Percentiles rank a stretch among this genome's conserved stretches.
Conservation (phyloP, 164 flowering plant genomes). For the Vitis cinerea region DNA sequence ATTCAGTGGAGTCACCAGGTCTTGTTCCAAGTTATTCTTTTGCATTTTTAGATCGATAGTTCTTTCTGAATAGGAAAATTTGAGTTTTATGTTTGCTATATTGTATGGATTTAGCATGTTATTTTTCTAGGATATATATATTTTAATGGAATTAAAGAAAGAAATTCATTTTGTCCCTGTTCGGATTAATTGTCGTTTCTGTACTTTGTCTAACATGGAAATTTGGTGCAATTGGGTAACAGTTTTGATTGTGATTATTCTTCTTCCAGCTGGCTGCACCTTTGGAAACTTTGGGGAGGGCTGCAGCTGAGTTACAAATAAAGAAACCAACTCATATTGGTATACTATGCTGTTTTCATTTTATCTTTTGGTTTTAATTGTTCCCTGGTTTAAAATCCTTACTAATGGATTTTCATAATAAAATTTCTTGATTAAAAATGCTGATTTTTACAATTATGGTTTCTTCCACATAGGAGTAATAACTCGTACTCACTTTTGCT, state of each 20-base stretch:
- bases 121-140: no score
- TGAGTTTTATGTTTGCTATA: no score
- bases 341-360: conserved; percentile 12
- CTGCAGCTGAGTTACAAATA: conserved; percentile 71
- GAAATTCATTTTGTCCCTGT: no score
- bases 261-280: conserved; percentile 73
- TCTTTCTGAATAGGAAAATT: no score
- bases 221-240: neutral
- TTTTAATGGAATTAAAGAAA: no score
- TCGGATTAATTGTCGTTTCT: no score
- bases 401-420: neutral
- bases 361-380: neutral
- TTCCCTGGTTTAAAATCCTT: neutral
- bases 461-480: neutral
- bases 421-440: neutral
- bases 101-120: no score
- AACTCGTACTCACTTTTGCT: neutral
- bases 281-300: conserved; percentile 60
- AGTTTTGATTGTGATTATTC: neutral
- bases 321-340: conserved; percentile 79
- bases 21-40: no score
- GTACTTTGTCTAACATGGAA: neutral
- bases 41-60: no score
- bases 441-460: neutral
- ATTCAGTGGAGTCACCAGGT: neutral